Conservation (phyloP, 2,329 filamentous ascomycete species). For the Colletotrichum trifolii region DNA sequence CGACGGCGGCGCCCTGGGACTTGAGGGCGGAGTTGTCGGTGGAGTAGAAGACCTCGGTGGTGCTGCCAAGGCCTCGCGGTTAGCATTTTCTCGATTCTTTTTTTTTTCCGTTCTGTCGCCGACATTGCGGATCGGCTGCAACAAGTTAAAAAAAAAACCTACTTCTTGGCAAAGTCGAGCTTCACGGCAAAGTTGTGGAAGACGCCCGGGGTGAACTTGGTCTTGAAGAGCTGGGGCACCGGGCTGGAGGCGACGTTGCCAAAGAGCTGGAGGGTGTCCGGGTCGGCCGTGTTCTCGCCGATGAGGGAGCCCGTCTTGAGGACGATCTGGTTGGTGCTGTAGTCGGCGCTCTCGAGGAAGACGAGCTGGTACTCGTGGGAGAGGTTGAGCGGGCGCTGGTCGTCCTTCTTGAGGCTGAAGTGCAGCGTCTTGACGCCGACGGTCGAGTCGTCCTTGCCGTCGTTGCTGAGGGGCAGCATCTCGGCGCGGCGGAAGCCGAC, state of each 20-base stretch:
- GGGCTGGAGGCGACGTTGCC: slow-evolving; percentile 59
- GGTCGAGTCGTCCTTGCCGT: slow-evolving; percentile 61
- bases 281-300: slow-evolving; percentile 47
- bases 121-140: too few species aligned
- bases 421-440: slow-evolving; percentile 70
- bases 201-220: slow-evolving; percentile 58
- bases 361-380: slow-evolving; percentile 71
- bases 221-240: slow-evolving; percentile 60
- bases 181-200: slow-evolving; percentile 73
- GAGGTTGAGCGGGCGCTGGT: slow-evolving; percentile 63
- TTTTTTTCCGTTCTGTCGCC: too few species aligned
- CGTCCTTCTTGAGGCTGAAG: slow-evolving; percentile 67
- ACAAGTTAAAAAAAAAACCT: too few species aligned
- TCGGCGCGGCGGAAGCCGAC: slow-evolving; percentile 70
- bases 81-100: not conserved
- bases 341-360: slow-evolving; percentile 60
- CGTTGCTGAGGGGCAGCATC: slow-evolving; percentile 62
- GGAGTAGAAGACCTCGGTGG: slow-evolving; percentile 69
- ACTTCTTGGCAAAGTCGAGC: slow-evolving; percentile 68
- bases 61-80: slow-evolving; percentile 48
- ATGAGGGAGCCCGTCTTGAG: slow-evolving; percentile 67
- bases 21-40: slow-evolving; percentile 56
- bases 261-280: slow-evolving; percentile 57
- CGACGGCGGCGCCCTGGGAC: slow-evolving; percentile 55
- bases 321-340: slow-evolving; percentile 62